Evolutionary conservation across 2,329 filamentous ascomycete genomes (phyloP).

Genomic region (Apiospora rasikravindrae): DNA sequence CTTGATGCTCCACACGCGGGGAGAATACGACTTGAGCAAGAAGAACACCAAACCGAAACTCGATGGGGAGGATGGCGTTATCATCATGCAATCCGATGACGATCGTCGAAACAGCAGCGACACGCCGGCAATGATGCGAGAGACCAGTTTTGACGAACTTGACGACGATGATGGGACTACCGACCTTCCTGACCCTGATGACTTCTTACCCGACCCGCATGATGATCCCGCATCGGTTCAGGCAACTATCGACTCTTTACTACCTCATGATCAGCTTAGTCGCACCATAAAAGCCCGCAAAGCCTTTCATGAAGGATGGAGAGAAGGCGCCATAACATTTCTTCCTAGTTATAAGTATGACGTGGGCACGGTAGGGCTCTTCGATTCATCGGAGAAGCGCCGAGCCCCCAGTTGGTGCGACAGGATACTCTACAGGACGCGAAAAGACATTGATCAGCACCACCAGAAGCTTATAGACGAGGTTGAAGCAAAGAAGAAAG

Average conservation of each 20-base stretch:
- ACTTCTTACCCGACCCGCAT: constrained; percentile 69
- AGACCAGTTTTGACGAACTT: constrained; percentile 37
- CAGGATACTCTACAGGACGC: constrained; percentile 84
- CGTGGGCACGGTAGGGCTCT: constrained; percentile 86
- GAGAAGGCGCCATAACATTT: constrained; percentile 86
- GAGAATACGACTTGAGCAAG: constrained; percentile 70
- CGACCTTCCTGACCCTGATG: constrained; percentile 65
- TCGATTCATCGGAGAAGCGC: constrained; percentile 94
- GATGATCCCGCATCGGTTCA: constrained; percentile 86
- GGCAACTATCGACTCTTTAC: constrained; percentile 82
- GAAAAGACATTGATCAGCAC: constrained; percentile 70
- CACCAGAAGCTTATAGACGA: constrained; percentile 66
- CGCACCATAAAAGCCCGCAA: constrained; percentile 76
- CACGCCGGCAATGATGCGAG: constrained; percentile 38
- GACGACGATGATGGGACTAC: constrained; percentile 41
- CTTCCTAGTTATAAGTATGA: constrained; percentile 98
- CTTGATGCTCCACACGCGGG: constrained; percentile 79
- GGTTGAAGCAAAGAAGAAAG: constrained; percentile 70
- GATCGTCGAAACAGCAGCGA: neutral
- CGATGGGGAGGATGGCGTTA: constrained; percentile 53
- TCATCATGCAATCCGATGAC: constrained; percentile 53
- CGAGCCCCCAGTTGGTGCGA: constrained; percentile 97
- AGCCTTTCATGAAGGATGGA: constrained; percentile 90
- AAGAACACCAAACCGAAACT: constrained; percentile 44
- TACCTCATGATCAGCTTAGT: constrained; percentile 87